phyloP scores from a whole-genome alignment of 2,329 filamentous ascomycete species.

The Cladosporium oxysporum region DNA sequence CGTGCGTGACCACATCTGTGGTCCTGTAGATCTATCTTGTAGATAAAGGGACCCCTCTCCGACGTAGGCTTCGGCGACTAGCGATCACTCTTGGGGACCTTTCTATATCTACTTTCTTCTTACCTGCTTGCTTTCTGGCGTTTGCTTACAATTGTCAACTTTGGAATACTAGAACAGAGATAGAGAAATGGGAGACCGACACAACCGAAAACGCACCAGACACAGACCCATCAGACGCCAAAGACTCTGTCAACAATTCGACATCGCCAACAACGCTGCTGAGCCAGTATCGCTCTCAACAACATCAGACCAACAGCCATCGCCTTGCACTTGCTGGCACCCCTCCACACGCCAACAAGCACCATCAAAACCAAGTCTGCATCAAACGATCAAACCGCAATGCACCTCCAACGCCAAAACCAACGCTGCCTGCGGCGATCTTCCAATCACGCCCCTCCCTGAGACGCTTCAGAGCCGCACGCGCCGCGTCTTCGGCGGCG shows the following conservation, averaged over 20 bases:
- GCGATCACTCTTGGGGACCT: neutral
- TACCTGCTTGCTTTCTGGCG: neutral
- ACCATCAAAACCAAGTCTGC: neutral
- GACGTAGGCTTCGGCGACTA: slow-evolving; percentile 12
- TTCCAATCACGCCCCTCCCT: neutral
- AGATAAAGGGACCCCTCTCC: slow-evolving; percentile 17
- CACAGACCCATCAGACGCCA: slow-evolving; percentile 18
- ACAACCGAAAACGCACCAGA: slow-evolving; percentile 18
- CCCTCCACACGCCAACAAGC: neutral
- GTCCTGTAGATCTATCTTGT: neutral
- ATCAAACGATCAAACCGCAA: neutral
- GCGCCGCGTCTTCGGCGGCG: slow-evolving; percentile 45
- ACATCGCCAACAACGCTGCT: neutral
- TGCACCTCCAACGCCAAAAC: neutral
- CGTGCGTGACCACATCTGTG: slow-evolving; percentile 3
- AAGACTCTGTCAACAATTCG: neutral
- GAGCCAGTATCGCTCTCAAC: neutral
- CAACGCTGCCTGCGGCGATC: neutral
- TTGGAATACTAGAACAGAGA: neutral
- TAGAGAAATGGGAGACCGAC: slow-evolving; percentile 15
- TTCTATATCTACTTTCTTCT: neutral
- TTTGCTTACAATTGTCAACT: neutral
- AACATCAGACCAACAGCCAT: neutral
- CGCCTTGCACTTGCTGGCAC: slow-evolving; percentile 4
- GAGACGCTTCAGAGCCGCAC: slow-evolving; percentile 2